Conservation (phyloP, 805 yeast species). For the Pichia thaimueangensis region DNA sequence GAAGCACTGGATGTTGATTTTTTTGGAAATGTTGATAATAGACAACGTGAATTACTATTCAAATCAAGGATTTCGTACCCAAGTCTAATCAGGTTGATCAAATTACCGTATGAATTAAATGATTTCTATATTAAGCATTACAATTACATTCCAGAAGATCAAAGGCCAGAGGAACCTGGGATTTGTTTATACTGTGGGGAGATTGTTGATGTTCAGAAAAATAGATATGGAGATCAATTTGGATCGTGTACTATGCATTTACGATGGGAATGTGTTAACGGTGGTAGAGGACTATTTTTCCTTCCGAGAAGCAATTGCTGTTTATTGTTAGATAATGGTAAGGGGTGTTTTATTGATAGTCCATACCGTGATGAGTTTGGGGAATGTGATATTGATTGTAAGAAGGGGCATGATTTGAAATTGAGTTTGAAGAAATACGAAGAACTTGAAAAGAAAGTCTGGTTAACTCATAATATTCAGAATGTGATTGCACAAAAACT, state of each 20-base stretch:
- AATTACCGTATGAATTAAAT: conserved; percentile 63
- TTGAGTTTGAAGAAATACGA: conserved; percentile 58
- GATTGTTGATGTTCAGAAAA: conserved; percentile 59
- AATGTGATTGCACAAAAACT: conserved; percentile 72
- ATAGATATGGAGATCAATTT: conserved; percentile 42
- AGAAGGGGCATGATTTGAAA: conserved; percentile 65
- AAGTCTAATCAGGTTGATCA: conserved; percentile 51
- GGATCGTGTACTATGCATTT: conserved; percentile 83
- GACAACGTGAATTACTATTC: conserved; percentile 11
- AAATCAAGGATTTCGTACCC: conserved; percentile 48
- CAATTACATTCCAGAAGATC: conserved; percentile 35
- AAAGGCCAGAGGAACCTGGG: conserved; percentile 62
- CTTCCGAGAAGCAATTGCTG: conserved; percentile 64
- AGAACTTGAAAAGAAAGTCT: conserved; percentile 54
- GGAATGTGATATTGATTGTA: conserved; percentile 69
- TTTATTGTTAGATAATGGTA: conserved; percentile 58
- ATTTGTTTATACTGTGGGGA: conserved; percentile 79
- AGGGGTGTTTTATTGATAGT: conserved; percentile 78
- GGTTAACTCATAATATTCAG: conserved; percentile 76
- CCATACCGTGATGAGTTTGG: conserved; percentile 88
- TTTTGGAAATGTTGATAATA: conserved; percentile 8
- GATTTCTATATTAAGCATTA: conserved; percentile 57
- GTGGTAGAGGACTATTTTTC: conserved; percentile 61
- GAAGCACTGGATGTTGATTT: conserved; percentile 13
- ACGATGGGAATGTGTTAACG: conserved; percentile 53